Base-by-base conservation (phyloP, 169 alveolate genomes). In the Eimeria nieschulzi region DNA sequence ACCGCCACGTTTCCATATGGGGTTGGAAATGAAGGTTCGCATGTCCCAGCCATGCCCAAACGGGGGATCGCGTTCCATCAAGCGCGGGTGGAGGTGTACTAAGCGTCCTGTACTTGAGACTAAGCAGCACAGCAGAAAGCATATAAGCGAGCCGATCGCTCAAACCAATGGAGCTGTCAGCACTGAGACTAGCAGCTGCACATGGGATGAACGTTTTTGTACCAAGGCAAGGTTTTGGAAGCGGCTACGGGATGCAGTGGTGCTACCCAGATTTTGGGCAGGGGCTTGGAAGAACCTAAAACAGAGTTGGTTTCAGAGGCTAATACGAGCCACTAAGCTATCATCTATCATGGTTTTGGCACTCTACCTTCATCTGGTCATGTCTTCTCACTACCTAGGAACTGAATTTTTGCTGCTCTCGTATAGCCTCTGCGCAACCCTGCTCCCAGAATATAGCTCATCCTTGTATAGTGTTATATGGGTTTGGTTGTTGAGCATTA, bases 201-300 rank as follows among this genome's bases (percentile, higher is more conserved):
- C 68, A 19, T 12, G 68, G 68, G 15, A 19, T 59, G 68, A 59
- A 59, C 46, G 46, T 33, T 33, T 3, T 33, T 33, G 46, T 33
- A 3, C 46, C 46, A 0, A 33, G 46, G 46, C 0, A 33, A 33
- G 46, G 46, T 33, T 33, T 33, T 33, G 46, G 46, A 33, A 33
- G 46, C 46, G 46, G 46, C 46, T 33, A 33, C 46, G 46, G 46
- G 68, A 59, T 5, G n/a, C 15, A 19, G 68, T 59, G n/a, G 15
- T 59, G 23, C n/a, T 66, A 19, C 76, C 76, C 25, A 23, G 23
- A 5, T 66, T 66, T 26, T 66, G 76, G 46, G 21, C 23, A 17
- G 76, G 25, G 21, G 76, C 76, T 9, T 66, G 76, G 76, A 66
- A 66, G 23, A 66, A 66, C 76, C 26, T 66, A 26, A 66, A 66